A percentile compares a stretch with the other conserved stretches of the same genome.
Evolutionary conservation across 2,329 filamentous ascomycete species (phyloP).

Genomic region (Endothia cerciana): DNA sequence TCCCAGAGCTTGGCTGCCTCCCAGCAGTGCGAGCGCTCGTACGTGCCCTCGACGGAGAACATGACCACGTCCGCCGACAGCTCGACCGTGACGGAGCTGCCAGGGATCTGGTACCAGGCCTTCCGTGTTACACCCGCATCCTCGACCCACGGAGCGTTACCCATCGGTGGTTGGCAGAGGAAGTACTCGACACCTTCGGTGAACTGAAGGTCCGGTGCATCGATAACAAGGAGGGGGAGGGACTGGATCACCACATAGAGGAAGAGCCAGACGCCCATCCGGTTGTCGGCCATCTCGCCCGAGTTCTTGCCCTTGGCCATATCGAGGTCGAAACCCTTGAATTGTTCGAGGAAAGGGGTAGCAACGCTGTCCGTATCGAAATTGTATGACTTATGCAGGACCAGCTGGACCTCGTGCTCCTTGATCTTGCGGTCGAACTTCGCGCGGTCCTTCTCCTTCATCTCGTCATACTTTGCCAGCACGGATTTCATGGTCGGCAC

Average conservation of each 20-base stretch:
- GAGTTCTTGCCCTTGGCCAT: constrained; percentile 67
- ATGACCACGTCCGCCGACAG: constrained; percentile 63
- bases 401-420: constrained; percentile 74
- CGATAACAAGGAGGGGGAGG: constrained; percentile 76
- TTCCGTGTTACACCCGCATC: constrained; percentile 66
- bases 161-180: constrained; percentile 74
- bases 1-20: constrained; percentile 57
- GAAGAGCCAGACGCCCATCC: constrained; percentile 81
- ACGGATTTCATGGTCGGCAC: constrained; percentile 72
- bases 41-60: constrained; percentile 64
- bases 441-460: constrained; percentile 73
- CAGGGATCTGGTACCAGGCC: constrained; percentile 77
- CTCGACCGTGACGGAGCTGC: constrained; percentile 59
- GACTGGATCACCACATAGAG: constrained; percentile 78
- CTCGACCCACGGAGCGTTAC: constrained; percentile 73
- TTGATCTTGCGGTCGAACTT: constrained; percentile 76
- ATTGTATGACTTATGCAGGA: constrained; percentile 84
- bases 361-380: constrained; percentile 64
- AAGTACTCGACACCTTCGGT: constrained; percentile 81
- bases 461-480: constrained; percentile 64
- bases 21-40: constrained; percentile 62
- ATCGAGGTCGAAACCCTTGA: constrained; percentile 71
- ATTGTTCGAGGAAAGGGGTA: constrained; percentile 69
- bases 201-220: constrained; percentile 70
- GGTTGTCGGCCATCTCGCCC: constrained; percentile 70